Conservation (phyloP, 306 rosid species). For the Macrotyloma uniflorum region DNA sequence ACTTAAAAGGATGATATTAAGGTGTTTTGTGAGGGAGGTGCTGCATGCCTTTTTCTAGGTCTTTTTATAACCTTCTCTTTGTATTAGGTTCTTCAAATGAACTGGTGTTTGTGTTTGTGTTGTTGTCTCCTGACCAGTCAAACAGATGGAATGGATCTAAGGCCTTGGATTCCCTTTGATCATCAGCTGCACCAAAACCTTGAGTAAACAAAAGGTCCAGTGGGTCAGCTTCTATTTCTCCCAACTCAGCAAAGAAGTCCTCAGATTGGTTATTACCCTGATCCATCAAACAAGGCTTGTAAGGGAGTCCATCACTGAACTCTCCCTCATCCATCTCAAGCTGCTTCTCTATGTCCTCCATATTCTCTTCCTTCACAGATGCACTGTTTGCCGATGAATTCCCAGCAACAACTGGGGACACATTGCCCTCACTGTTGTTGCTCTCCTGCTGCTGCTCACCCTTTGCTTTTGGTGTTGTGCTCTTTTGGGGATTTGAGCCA, state of each 20-base stretch:
- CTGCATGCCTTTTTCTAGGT: conserved; percentile 36
- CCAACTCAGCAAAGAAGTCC: conserved; percentile 80
- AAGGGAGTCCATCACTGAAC: conserved; percentile 54
- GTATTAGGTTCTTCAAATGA: conserved; percentile 49
- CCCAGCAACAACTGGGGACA: conserved; percentile 37
- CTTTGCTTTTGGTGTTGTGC: conserved; percentile 43
- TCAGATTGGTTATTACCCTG: conserved; percentile 41
- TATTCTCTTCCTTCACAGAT: conserved; percentile 54
- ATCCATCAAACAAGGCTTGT: conserved; percentile 48
- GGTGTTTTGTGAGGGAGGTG: conserved; percentile 14
- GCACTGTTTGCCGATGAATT: conserved; percentile 33
- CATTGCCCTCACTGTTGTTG: conserved; percentile 39
- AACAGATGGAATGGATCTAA: conserved; percentile 74
- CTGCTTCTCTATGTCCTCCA: conserved; percentile 54
- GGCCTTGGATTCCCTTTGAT: conserved; percentile 50
- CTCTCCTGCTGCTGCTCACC: conserved; percentile 50
- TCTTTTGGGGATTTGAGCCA: conserved; percentile 31
- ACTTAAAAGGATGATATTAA: conserved; percentile 26
- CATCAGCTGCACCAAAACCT: conserved; percentile 45
- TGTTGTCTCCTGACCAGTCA: conserved; percentile 61
- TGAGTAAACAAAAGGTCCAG: conserved; percentile 61
- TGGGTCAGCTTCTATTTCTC: conserved; percentile 72
- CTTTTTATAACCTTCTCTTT: conserved; percentile 54
- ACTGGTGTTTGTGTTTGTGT: conserved; percentile 18
- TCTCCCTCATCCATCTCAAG: conserved; percentile 55